Percentiles rank a stretch among this genome's conserved stretches.
phyloP scores from a whole-genome alignment of 176 grass and related monocot species.

The Pontederia paniculata region DNA sequence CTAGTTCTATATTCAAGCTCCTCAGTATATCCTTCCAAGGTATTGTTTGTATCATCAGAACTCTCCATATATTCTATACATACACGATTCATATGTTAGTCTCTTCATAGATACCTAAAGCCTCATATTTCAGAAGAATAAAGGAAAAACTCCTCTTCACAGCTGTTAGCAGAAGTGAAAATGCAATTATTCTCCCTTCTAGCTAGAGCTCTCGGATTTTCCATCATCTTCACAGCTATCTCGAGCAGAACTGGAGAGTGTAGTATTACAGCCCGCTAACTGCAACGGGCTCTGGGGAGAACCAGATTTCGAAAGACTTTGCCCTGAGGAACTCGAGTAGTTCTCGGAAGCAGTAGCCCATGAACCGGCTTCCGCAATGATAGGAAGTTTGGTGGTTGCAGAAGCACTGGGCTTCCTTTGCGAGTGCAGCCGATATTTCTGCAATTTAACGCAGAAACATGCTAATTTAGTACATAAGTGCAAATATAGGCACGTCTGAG shows the following conservation, averaged over 20 bases:
- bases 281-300: constrained; percentile 66
- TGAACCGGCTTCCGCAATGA: constrained; percentile 32
- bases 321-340: constrained; percentile 23
- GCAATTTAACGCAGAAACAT: constrained; percentile 22
- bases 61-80: too few species aligned
- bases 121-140: too few species aligned
- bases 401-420: constrained; percentile 28
- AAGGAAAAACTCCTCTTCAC: too few species aligned
- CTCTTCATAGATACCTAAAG: too few species aligned
- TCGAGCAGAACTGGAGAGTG: constrained; percentile 33
- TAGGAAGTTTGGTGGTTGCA: constrained; percentile 9
- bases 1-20: too few species aligned
- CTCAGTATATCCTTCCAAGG: too few species aligned
- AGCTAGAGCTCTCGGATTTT: constrained; percentile 54
- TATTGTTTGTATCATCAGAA: too few species aligned
- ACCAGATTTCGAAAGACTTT: constrained; percentile 59
- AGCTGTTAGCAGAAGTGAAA: too few species aligned
- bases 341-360: constrained; percentile 22
- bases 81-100: too few species aligned
- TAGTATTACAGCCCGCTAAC: constrained; percentile 31
- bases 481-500: background rate
- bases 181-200: constrained; percentile 24
- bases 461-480: constrained; percentile 15
- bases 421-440: constrained; percentile 89
- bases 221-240: constrained; percentile 49